Conservation (phyloP, 1,139 yeast species). For the Yamadazyma blattariae region DNA sequence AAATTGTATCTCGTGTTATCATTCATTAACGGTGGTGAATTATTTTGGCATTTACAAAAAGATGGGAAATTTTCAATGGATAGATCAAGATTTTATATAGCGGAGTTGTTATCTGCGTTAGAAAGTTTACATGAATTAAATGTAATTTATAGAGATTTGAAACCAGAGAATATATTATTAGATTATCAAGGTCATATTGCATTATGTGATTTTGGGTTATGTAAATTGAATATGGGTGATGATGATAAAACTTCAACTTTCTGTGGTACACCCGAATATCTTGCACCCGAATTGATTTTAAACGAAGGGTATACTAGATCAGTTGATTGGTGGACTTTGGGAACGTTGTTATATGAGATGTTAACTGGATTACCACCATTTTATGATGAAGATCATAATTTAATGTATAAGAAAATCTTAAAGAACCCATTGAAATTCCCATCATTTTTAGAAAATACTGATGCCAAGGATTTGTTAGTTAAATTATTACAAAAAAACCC, state of each 20-base stretch:
- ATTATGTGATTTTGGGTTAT: conserved; percentile 92
- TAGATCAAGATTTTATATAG: conserved; percentile 88
- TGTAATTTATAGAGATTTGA: conserved; percentile 90
- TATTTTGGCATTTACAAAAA: conserved; percentile 89
- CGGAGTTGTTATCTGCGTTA: conserved; percentile 87
- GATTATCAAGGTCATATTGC: conserved; percentile 98
- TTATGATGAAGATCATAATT: conserved; percentile 90
- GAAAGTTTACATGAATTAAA: conserved; percentile 88
- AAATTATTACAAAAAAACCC: conserved; percentile 88
- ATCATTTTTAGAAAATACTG: conserved; percentile 72
- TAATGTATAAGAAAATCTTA: conserved; percentile 90
- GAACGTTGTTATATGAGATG: conserved; percentile 92
- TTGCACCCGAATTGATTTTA: conserved; percentile 89
- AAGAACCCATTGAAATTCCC: conserved; percentile 91
- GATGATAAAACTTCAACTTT: conserved; percentile 90
- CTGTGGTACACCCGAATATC: conserved; percentile 95
- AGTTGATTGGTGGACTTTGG: conserved; percentile 98
- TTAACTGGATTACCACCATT: conserved; percentile 95
- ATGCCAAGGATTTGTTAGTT: conserved; percentile 78
- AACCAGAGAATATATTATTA: conserved; percentile 89
- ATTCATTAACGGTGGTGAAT: conserved; percentile 95
- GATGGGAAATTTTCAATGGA: conserved; percentile 89
- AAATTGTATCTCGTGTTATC: conserved; percentile 87
- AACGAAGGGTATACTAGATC: conserved; percentile 93
- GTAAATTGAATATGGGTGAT: conserved; percentile 89